A percentile compares a stretch with the other conserved stretches of the same genome.
Conservation (phyloP, 768 basidiomycete genomes). For the Boletus reticulatus region DNA sequence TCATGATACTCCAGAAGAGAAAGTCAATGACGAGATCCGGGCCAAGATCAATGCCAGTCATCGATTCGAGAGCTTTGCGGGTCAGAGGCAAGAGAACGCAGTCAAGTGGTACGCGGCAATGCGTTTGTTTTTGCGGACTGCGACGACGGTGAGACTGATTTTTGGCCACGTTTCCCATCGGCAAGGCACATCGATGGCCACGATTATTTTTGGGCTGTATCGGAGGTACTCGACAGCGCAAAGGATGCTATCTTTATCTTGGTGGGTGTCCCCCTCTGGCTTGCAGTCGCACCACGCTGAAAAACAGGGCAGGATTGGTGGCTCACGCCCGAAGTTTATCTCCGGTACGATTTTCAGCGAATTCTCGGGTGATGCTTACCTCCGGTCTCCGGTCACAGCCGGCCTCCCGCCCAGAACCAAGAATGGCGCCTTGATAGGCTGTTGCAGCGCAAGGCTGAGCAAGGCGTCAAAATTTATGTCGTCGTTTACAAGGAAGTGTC, state of each 20-base stretch:
- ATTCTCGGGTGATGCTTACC: conserved; percentile 2
- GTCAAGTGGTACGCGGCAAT: conserved; percentile 70
- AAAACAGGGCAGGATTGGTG: conserved; percentile 68
- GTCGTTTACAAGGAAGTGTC: conserved; percentile 96
- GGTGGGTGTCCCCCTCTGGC: conserved; percentile 36
- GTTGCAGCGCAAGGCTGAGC: conserved; percentile 81
- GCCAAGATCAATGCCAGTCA: conserved; percentile 75
- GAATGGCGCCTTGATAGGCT: conserved; percentile 89
- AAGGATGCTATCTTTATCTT: conserved; percentile 86
- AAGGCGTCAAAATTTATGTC: conserved; percentile 91
- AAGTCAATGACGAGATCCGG: conserved; percentile 65
- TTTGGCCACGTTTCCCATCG: neutral
- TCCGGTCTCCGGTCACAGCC: conserved; percentile 26
- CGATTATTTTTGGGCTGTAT: conserved; percentile 95
- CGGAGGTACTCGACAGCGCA: conserved; percentile 83
- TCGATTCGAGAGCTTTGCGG: conserved; percentile 85
- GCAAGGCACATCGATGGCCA: conserved; percentile 88
- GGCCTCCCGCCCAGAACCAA: conserved; percentile 81
- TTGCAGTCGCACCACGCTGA: conserved; percentile 1
- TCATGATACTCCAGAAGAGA: conserved; percentile 77
- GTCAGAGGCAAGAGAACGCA: conserved; percentile 60
- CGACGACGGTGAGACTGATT: neutral
- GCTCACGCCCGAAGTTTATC: conserved; percentile 93
- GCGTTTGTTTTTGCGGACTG: neutral
- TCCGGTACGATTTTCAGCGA: conserved; percentile 43